Base-by-base conservation (phyloP, 257 asterid species). In the Gentiana macrophylla region DNA sequence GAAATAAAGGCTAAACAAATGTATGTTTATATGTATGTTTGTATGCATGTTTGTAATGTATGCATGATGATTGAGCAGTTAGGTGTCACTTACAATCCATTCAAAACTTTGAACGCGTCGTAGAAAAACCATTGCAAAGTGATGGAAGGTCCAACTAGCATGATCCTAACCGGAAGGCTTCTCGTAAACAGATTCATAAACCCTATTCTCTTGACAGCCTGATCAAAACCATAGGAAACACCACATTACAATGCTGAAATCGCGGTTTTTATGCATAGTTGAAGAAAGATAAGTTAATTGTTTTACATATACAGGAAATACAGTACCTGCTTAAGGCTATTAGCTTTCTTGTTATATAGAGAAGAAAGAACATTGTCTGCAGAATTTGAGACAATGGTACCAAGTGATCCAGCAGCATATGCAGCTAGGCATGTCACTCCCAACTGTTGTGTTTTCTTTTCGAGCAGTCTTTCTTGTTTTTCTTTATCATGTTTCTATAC, bases 111-210 rank as follows among this genome's bases (percentile, higher is more conserved):
- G 60, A 76, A 68, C 60, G 69, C 45, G 51, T 76, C 81, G 34
- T 55, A 76, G 64, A 76, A 72, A 65, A 76, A 56, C 81, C 81
- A 76, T 52, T 76, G 78, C 78, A 76, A 58, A 8, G 81, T 76
- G 54, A 76, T 75, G 12, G 55, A 72, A 6, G 81, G 81, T 37
- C 81, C 78, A 51, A 76, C 73, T 3, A 76, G 75, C 71, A 72
- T 65, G 49, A 76, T 68, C 63, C 81, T 68, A 57, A 76, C 65
- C 3, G 81, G 81, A 65, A 76, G 78, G 65, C 81, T 72, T 68
- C 81, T 68, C 0, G 78, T 72, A 58, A 76, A 62, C 45, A 76
- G 61, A 68, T 76, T 71, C 32, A 61, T 41, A 57, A 76, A 41
- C 47, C 75, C 81, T 50, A 76, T 72, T 56, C 50, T 76, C 75